phyloP scores from a whole-genome alignment of 148 eudicot species.

The Fallopia convolvulus region DNA sequence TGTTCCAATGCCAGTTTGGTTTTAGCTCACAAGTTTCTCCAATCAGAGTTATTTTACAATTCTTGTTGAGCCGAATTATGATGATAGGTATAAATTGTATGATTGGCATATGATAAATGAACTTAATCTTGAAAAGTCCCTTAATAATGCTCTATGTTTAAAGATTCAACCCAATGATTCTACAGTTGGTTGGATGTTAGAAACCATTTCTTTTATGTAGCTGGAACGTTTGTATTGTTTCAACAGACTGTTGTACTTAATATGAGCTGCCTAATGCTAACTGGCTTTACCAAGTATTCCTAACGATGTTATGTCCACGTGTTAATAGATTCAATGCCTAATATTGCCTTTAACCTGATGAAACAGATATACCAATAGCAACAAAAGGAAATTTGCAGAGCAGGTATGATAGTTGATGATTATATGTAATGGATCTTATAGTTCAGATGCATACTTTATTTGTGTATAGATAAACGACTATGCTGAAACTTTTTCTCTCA shows the following conservation, averaged over 20 bases:
- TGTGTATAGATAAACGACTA: neutral
- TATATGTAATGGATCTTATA: neutral
- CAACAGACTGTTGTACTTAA: neutral
- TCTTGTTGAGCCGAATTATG: neutral
- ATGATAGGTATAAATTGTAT: neutral
- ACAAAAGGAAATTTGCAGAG: conserved; percentile 67
- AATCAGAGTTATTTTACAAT: neutral
- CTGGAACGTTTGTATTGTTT: neutral
- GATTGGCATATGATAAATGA: neutral
- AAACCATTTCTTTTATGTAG: neutral
- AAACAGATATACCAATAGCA: conserved; percentile 48
- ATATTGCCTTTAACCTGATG: neutral
- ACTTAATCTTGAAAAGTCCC: neutral
- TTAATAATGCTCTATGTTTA: too few relatives aligned
- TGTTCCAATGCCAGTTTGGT: neutral
- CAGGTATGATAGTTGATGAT: conserved; percentile 36
- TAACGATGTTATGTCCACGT: neutral
- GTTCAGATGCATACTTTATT: neutral
- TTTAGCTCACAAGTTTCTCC: neutral
- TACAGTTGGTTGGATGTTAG: neutral
- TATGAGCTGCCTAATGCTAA: neutral
- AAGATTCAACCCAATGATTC: neutral
- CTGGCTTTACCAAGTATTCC: neutral
- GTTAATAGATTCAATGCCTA: neutral
- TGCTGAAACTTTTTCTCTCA: neutral